Conservation (phyloP, 1,139 yeast species). For the Kodamaea ohmeri region DNA sequence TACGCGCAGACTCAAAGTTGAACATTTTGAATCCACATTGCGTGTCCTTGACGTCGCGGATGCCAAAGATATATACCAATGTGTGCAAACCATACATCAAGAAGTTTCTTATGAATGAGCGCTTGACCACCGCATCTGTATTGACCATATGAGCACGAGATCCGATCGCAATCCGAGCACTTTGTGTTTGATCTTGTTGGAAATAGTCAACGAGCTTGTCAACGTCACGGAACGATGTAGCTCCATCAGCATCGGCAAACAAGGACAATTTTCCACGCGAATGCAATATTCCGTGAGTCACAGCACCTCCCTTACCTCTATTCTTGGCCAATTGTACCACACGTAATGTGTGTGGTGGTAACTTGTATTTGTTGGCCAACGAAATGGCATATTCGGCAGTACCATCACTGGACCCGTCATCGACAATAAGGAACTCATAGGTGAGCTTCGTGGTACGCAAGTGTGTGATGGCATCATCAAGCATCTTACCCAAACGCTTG, state of each 20-base stretch:
- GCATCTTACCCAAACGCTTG: constrained; percentile 66
- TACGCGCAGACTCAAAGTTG: constrained; percentile 60
- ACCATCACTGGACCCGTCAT: constrained; percentile 86
- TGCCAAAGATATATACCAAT: constrained; percentile 83
- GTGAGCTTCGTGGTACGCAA: constrained; percentile 33
- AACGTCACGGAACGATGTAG: constrained; percentile 76
- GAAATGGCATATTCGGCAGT: constrained; percentile 71
- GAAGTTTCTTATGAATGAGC: constrained; percentile 83
- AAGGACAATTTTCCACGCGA: constrained; percentile 70
- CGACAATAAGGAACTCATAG: constrained; percentile 83
- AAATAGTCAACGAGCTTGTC: constrained; percentile 49
- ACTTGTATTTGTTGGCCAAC: constrained; percentile 51
- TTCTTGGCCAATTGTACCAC: constrained; percentile 68
- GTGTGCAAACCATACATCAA: constrained; percentile 92
- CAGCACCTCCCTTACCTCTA: constrained; percentile 98
- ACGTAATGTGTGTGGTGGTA: constrained; percentile 61
- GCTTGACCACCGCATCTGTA: constrained; percentile 92
- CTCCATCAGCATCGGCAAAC: constrained; percentile 98
- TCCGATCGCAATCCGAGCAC: constrained; percentile 72
- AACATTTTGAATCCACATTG: constrained; percentile 97
- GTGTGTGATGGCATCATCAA: constrained; percentile 68
- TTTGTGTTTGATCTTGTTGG: constrained; percentile 12
- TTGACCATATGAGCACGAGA: constrained; percentile 96
- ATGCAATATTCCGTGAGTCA: constrained; percentile 84
- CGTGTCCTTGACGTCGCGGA: constrained; percentile 81